Conservation (phyloP, 495 filamentous ascomycete genomes). For the Aspergillus bridgeri region DNA sequence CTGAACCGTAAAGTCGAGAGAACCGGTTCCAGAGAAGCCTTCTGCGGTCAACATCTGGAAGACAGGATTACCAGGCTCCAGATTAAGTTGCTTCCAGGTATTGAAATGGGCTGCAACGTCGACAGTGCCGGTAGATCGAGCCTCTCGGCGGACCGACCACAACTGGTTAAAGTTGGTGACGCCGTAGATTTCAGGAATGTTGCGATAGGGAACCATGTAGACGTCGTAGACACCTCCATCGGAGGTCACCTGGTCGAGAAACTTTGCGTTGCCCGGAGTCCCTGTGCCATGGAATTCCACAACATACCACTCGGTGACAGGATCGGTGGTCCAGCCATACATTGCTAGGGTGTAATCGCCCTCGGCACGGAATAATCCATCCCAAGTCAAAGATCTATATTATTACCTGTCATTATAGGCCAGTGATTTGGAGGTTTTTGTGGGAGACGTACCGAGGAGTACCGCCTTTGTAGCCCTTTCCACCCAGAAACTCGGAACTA, state of each 20-base stretch:
- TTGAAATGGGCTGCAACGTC: not conserved
- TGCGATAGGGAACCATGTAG: slow-evolving; percentile 1
- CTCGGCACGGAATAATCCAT: not conserved
- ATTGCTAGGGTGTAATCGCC: slow-evolving; percentile 3
- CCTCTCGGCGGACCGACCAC: slow-evolving; percentile 1
- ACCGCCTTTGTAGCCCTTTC: not conserved
- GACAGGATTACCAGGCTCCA: not conserved
- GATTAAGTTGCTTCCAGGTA: slow-evolving; percentile 1
- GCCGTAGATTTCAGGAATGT: slow-evolving; percentile 2
- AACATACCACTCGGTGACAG: slow-evolving; percentile 6
- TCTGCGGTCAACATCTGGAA: not conserved
- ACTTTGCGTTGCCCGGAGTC: not conserved
- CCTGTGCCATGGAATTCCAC: not conserved
- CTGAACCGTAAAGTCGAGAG: no score
- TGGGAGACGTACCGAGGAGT: not conserved
- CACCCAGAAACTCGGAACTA: not conserved
- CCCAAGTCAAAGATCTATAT: not conserved
- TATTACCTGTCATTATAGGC: not conserved
- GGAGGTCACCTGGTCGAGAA: slow-evolving; percentile 5
- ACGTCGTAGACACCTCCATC: slow-evolving; percentile 5
- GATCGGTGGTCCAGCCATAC: slow-evolving; percentile 2
- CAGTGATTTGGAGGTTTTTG: not conserved
- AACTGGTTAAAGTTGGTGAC: slow-evolving; percentile 6
- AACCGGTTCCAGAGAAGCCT: not conserved
- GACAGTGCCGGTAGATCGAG: not conserved